Base-by-base conservation (phyloP, 306 rosid genomes). In the Delonix regia region DNA sequence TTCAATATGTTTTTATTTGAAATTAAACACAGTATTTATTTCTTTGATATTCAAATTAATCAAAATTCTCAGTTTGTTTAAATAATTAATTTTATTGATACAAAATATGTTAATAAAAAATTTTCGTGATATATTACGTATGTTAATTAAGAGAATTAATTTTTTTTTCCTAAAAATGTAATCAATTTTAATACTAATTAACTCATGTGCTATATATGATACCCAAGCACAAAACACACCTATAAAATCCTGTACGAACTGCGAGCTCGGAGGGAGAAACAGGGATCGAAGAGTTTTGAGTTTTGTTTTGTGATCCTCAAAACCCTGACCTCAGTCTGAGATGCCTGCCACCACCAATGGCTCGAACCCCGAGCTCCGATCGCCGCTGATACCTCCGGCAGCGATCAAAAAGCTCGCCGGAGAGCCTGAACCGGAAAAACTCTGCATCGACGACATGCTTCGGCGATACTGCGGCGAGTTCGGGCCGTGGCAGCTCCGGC, bases 371-470 rank as follows among this genome's bases (percentile, higher is more conserved):
- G 81, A 59, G 5, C 62, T 77, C 62, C 84, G 57, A 9, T 73
- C 83, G 16, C 91, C 97, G 6, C 85, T 91, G 1, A 53, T 83
- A 0, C 72, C 65, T 1, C 36, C 86, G 51, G 34, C 39, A 0
- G 30, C 83, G 55, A 44, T 25, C 0, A 47, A 25, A 15, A 49
- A 79, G 19, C 0, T 48, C 30, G 27, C 9, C 7, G 71, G 65
- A 5, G 66, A 75, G 0, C 4, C 39, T 0, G 62, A 39, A 13
- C 36, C 36, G 1, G 89, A 86, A 81, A 90, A 79, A 61, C 52
- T 90, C 0, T 85, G 89, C 83, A 86, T 92, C 79, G 99, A 94
- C 83, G 93, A 88, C 25, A 90, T 90, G 95, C 92, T 94, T 7
- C 81, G 75, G 69, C 83, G 28, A 15, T 81, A 90, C 42, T 94